A percentile compares a stretch with the other conserved stretches of the same genome.
phyloP scores from a whole-genome alignment of 345 rosid species.

The Excoecaria agallocha region DNA sequence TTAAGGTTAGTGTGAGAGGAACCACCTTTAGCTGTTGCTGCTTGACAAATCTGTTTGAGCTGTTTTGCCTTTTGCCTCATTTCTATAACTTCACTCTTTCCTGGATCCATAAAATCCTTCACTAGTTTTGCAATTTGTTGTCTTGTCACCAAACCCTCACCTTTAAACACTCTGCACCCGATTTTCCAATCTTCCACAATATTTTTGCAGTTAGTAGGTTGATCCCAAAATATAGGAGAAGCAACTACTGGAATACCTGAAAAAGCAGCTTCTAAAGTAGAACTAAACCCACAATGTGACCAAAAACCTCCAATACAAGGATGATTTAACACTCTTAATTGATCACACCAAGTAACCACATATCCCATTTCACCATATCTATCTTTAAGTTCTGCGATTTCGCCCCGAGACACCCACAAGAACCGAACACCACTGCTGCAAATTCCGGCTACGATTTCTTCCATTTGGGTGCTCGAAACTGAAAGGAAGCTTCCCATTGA shows the following conservation, averaged over 20 bases:
- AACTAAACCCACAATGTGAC: slow-evolving; percentile 36
- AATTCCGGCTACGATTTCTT: slow-evolving; percentile 20
- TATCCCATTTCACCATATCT: slow-evolving; percentile 4
- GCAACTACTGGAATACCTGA: slow-evolving; percentile 29
- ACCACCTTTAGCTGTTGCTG: slow-evolving; percentile 21
- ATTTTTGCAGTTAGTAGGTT: slow-evolving; percentile 14
- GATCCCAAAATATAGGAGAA: slow-evolving; percentile 32
- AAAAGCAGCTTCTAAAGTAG: slow-evolving; percentile 26
- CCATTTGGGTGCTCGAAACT: slow-evolving; percentile 18
- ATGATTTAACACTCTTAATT: slow-evolving; percentile 27
- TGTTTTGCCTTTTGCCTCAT: slow-evolving; percentile 17
- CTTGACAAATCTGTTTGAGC: slow-evolving; percentile 12
- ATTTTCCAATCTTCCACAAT: slow-evolving; percentile 29
- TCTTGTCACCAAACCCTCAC: slow-evolving; percentile 8
- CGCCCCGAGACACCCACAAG: slow-evolving; percentile 24
- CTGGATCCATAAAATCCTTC: slow-evolving; percentile 22
- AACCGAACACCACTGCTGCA: slow-evolving; percentile 5
- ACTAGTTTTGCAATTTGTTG: slow-evolving; percentile 20
- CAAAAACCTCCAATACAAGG: slow-evolving; percentile 28
- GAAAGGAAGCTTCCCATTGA: slow-evolving; percentile 26
- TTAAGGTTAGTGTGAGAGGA: slow-evolving; percentile 25
- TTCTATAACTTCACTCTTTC: slow-evolving; percentile 9
- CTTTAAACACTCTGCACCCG: slow-evolving; percentile 23
- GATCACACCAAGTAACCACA: slow-evolving; percentile 32
- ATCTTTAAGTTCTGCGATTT: not conserved